Conservation (phyloP, 352 stramenopile species). For the Plasmopara halstedii region DNA sequence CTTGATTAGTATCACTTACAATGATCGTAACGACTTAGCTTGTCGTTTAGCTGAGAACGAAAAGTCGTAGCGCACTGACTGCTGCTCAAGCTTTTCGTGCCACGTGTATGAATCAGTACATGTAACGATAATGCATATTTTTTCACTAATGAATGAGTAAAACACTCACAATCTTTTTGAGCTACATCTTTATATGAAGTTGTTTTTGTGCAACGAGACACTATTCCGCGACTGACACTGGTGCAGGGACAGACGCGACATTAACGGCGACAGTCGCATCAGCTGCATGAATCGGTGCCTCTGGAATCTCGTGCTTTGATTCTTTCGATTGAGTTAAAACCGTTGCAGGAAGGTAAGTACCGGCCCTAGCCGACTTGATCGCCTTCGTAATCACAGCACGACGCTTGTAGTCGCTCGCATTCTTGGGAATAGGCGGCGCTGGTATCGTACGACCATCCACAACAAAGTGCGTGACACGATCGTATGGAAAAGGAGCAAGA, state of each 20-base stretch:
- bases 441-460: conserved; percentile 65
- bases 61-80: too few relatives aligned
- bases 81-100: too few relatives aligned
- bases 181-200: neutral
- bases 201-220: neutral
- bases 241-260: conserved; percentile 6
- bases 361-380: conserved; percentile 48
- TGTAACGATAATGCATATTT: too few relatives aligned
- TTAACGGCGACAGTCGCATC: conserved; percentile 19
- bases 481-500: conserved; percentile 68
- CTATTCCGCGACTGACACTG: conserved; percentile 22
- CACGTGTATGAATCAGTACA: too few relatives aligned
- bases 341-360: conserved; percentile 19
- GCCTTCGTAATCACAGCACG: conserved; percentile 59
- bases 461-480: conserved; percentile 80
- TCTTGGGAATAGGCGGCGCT: conserved; percentile 56
- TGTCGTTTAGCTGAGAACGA: too few relatives aligned
- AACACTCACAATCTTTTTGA: conserved; percentile 3
- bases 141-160: too few relatives aligned
- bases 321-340: conserved; percentile 10
- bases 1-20: too few relatives aligned
- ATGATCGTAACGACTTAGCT: too few relatives aligned
- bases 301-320: conserved; percentile 5
- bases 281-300: conserved; percentile 12
- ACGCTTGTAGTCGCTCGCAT: conserved; percentile 58